Base-by-base conservation (phyloP, 169 alveolate species). In the Theileria annulata region DNA sequence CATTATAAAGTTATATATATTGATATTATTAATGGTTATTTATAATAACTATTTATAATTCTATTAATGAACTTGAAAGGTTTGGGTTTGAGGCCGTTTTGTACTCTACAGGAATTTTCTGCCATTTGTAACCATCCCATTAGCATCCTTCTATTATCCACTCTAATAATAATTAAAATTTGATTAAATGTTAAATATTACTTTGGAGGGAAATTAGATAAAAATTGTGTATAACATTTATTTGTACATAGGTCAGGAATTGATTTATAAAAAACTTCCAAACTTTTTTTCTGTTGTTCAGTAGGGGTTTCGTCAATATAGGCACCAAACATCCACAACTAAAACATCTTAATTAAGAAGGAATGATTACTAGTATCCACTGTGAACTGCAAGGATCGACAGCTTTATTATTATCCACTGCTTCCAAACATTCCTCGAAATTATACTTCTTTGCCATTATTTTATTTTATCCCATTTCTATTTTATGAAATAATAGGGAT, bases 101-200 rank as follows among this genome's bases (percentile, higher is more conserved):
- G 74, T 56, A 70, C 60, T 30, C 90, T 60, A 49, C 90, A 83
- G 17, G 85, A 75, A 37, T 83, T 83, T 47, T 83, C 90, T 2
- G 90, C 90, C 81, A 75, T 83, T 70, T 83, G 90, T 23, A 83
- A 49, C 90, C 90, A 83, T 33, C 86, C 80, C 82, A 83, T 6
- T 59, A 83, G 19, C 48, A 64, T 69, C 25, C 86, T 75, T 60
- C 90, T 73, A 37, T 58, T 76, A 5, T 83, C 86, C 35, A 64
- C 60, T 28, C 90, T 83, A 66, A 23, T 13, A 4, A 35, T 15
- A 17, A n/a, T 74, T 71, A 23, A 42, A n/a, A 3, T 10, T 37
- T 28, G 4, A 28, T 21, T 42, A 42, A n/a, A 64, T 78, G 23
- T 42, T 42, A 42, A 42, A 3, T 3, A 10, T 42, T 17, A 81